Base-by-base conservation (phyloP, 116 monocot species). In the Phalaenopsis hybrid region DNA sequence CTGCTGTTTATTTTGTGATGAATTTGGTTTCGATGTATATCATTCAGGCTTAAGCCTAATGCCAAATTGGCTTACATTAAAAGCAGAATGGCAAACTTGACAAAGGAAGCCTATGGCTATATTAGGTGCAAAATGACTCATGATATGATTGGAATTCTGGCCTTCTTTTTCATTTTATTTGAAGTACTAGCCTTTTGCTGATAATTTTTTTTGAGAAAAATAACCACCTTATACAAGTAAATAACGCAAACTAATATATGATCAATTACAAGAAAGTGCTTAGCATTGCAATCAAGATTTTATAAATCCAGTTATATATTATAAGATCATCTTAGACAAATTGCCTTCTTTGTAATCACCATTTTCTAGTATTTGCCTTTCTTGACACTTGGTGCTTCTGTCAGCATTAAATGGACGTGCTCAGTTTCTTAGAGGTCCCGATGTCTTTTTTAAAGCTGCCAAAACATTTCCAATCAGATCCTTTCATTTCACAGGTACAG, bases 401-500 rank as follows among this genome's bases (percentile, higher is more conserved):
- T 82, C 77, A 85, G 88, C 76, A 74, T 70, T 79, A 68, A 81
- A 79, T 46, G 37, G 77, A 82, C 81, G 55, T 72, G 61, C 77
- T 21, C 31, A 78, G 74, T 45, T 37, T 76, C 57, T 63, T 46
- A 23, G 70, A 41, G 55, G 50, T 83, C 28, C 18, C 18, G 73
- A 81, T 51, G 76, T 55, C 25, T 1, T 74, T 13, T 70, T 83
- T 23, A 67, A 49, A 77, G 51, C 18, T 33, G 13, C 67, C 15
- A 63, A 81, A 67, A 49, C 79, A 31, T 79, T 82, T 86, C 48
- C 34, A 72, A 86, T 61, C 44, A 79, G 89, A 44, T 76, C n/a
- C 67, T 93, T 93, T 86, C 93, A 92, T 86, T 87, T 86, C 76
- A 93, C 96, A 85, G 92, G 96, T 96, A 84, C 37, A 16, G 59